Base-by-base conservation (phyloP, 202 grass and related monocot genomes). In the Panicum virgatum region DNA sequence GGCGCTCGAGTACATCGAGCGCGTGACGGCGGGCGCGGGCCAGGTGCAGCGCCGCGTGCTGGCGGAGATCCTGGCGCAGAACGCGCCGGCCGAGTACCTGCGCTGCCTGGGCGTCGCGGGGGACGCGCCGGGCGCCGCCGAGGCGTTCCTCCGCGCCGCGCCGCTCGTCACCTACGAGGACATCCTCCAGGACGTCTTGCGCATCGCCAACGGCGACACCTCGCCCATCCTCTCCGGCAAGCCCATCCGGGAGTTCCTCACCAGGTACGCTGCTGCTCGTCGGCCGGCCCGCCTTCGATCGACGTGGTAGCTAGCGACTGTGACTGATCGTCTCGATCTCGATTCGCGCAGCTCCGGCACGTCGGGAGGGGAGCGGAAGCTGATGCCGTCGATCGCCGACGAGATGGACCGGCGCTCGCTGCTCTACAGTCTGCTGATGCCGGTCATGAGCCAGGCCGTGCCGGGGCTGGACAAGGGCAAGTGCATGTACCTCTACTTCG, bases 401-500 rank as follows among this genome's bases (percentile, higher is more conserved):
- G 96, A 98, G 78, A 88, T 95, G 75, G 89, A 95, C 52, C 86
- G 96, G 32, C 84, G 96, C 16, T 88, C 89, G 1, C 63, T 52
- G 22, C 80, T 98, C 1, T 98, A 98, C 79, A 76, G 85, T 69
- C 60, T 98, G 20, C 90, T 93, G 4, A 93, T 93, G 96, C 92
- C 92, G 75, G 96, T 98, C 25, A 98, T 98, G 92, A 87, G 78
- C 85, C 82, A 69, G 85, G 86, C 72, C 14, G 83, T 98, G 63
- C 86, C 92, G 19, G 90, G 80, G 14, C 89, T 98, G 3, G 84
- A 95, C 90, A 85, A 87, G 86, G 96, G 96, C 50, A 98, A 88
- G 85, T 93, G 84, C 80, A 98, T 98, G 96, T 98, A 98, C 88
- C 90, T 98, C 26, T 89, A 89, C 70, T 98, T 98, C 72, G 92